phyloP scores from a whole-genome alignment of 257 asterid genomes.

The Nicotiana benthamiana region DNA sequence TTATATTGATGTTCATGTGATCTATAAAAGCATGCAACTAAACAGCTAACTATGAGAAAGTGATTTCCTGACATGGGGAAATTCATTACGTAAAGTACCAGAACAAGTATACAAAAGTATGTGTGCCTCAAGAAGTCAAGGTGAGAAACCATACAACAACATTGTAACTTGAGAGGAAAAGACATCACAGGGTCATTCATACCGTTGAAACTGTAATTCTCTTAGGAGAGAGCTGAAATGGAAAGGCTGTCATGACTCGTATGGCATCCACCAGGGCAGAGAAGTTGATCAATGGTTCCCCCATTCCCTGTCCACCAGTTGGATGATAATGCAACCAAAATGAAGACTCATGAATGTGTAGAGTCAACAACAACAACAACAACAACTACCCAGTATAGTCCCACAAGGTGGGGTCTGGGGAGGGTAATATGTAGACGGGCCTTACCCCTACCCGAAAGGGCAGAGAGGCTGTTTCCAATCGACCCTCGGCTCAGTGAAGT shows the following conservation, averaged over 20 bases:
- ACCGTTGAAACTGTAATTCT: conserved; percentile 92
- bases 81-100: background rate
- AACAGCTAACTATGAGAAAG: background rate
- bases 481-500: no score
- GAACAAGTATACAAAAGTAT: background rate
- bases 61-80: background rate
- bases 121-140: background rate
- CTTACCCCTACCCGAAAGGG: no score
- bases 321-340: conserved; percentile 8
- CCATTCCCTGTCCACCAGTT: conserved; percentile 70
- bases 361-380: no score
- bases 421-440: no score
- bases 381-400: no score
- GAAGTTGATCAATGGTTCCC: conserved; percentile 85
- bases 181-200: conserved; percentile 8
- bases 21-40: background rate
- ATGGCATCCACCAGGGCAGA: conserved; percentile 78
- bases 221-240: conserved; percentile 78
- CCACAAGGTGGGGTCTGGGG: no score
- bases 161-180: background rate
- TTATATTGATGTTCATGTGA: background rate
- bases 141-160: background rate
- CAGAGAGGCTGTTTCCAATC: no score
- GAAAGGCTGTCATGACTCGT: conserved; percentile 70
- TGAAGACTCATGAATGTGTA: background rate